Evolutionary conservation across 1,284 basidiomycete genomes (phyloP).

Genomic region (Thelephora terrestris): DNA sequence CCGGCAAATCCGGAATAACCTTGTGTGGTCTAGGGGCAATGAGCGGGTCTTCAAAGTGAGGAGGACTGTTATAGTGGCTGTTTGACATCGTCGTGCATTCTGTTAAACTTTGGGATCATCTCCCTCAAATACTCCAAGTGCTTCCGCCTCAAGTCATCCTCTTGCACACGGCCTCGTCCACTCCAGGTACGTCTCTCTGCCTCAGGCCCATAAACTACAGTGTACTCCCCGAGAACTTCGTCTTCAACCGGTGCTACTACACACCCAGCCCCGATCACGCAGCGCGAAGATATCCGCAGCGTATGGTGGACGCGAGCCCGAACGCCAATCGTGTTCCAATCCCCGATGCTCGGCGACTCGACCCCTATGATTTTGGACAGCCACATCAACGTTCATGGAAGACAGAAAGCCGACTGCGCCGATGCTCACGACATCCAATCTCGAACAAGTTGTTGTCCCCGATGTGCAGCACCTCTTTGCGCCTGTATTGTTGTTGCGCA

Average conservation of each 20-base stretch:
- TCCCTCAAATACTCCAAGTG: slow-evolving; percentile 87
- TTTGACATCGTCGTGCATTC: slow-evolving; percentile 26
- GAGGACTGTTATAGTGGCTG: slow-evolving; percentile 19
- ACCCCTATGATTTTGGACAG: slow-evolving; percentile 42
- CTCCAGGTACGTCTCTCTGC: slow-evolving; percentile 75
- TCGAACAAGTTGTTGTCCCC: slow-evolving; percentile 92
- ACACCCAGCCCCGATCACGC: slow-evolving; percentile 74
- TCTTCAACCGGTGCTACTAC: slow-evolving; percentile 65
- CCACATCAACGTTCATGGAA: background rate
- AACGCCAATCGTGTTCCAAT: slow-evolving; percentile 78
- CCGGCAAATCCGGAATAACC: slow-evolving; percentile 49
- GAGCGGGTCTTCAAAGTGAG: slow-evolving; percentile 49
- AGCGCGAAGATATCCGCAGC: slow-evolving; percentile 69
- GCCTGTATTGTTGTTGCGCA: slow-evolving; percentile 27
- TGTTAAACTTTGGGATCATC: slow-evolving; percentile 83
- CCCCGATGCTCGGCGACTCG: slow-evolving; percentile 75
- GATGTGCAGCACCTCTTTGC: slow-evolving; percentile 81
- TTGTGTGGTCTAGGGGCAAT: slow-evolving; percentile 61
- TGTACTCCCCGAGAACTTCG: slow-evolving; percentile 76
- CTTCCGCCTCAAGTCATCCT: slow-evolving; percentile 74
- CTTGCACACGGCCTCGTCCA: slow-evolving; percentile 76
- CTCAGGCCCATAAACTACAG: slow-evolving; percentile 72
- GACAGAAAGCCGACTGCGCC: background rate
- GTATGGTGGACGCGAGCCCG: slow-evolving; percentile 72
- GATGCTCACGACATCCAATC: slow-evolving; percentile 72